A percentile compares a stretch with the other conserved stretches of the same genome.
phyloP scores from a whole-genome alignment of 208 protist species.

The Trypanosoma theileri region DNA sequence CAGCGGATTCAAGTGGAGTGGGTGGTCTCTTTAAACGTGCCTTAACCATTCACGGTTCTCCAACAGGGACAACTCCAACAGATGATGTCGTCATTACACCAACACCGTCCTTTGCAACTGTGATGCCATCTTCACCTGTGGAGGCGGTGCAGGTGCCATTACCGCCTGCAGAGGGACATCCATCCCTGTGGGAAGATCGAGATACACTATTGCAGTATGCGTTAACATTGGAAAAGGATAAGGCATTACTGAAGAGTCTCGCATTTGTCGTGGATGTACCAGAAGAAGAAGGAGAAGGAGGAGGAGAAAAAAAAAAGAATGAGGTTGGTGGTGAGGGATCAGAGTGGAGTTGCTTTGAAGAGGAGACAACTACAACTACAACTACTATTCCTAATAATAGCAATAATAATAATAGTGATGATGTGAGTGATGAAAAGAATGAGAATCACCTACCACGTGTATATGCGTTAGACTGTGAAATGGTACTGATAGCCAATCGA shows the following conservation, averaged over 20 bases:
- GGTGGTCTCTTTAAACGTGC: slow-evolving; percentile 26
- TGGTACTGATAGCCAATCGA: slow-evolving; percentile 67
- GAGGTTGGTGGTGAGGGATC: background rate
- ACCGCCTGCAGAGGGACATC: background rate
- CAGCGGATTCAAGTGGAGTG: slow-evolving; percentile 16
- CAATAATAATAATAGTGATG: background rate
- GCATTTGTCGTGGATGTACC: slow-evolving; percentile 46
- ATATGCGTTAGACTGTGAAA: slow-evolving; percentile 91
- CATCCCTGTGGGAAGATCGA: slow-evolving; percentile 38
- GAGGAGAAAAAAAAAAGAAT: too few relatives aligned
- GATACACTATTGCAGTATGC: slow-evolving; percentile 46
- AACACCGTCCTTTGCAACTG: too few relatives aligned
- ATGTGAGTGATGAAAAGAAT: background rate
- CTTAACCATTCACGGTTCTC: slow-evolving; percentile 22
- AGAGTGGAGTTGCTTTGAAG: slow-evolving; percentile 23
- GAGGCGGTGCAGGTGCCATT: background rate
- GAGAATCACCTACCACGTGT: slow-evolving; percentile 30
- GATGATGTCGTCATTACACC: background rate
- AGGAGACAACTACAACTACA: background rate
- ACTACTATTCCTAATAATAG: too few relatives aligned
- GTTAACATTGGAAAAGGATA: slow-evolving; percentile 46
- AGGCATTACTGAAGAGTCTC: slow-evolving; percentile 37
- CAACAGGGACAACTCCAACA: slow-evolving; percentile 4
- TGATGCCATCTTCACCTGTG: background rate
- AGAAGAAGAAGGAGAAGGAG: slow-evolving; percentile 11